These are phyloP conservation scores for Pistacia vera DNA, from an alignment of 345 rosid genomes.

Conservation along the genomic window DNA sequence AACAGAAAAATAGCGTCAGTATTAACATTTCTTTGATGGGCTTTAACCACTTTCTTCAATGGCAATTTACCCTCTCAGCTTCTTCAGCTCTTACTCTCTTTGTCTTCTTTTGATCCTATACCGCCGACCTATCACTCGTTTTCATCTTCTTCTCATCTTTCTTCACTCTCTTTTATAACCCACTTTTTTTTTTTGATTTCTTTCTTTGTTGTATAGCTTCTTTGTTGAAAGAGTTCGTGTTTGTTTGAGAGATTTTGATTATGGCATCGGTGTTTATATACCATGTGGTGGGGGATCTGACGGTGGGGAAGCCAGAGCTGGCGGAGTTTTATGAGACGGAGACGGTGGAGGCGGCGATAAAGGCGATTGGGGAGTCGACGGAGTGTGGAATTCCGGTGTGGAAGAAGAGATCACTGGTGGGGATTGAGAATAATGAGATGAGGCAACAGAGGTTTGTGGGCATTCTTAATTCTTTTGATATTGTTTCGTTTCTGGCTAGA, in stretches of 20 bases:
- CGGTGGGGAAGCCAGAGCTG: conserved; percentile 97
- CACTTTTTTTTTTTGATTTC: conserved; percentile 13
- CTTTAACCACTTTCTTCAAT: conserved; percentile 17
- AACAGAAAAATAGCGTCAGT: too few species aligned
- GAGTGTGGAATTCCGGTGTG: conserved; percentile 96
- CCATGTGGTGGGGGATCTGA: conserved; percentile 97
- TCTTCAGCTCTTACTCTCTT: conserved; percentile 8
- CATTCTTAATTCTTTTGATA: conserved; percentile 82
- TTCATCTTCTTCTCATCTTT: conserved; percentile 74
- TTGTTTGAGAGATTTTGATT: background rate
- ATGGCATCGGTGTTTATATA: conserved; percentile 93
- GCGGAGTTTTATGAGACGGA: conserved; percentile 82
- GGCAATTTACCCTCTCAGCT: conserved; percentile 17
- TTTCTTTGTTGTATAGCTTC: background rate
- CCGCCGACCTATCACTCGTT: conserved; percentile 58
- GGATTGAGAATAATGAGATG: conserved; percentile 63
- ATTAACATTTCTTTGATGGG: conserved; percentile 24
- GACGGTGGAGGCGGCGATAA: conserved; percentile 81
- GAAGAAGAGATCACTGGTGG: conserved; percentile 64
- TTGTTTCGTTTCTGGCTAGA: conserved; percentile 74
- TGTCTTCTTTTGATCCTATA: conserved; percentile 37
- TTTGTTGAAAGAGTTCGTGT: background rate
- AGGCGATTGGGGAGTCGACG: conserved; percentile 83
- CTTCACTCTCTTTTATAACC: conserved; percentile 84
- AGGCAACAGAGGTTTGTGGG: conserved; percentile 91